phyloP scores from a whole-genome alignment of 2,329 filamentous ascomycete species.

The Phaeomoniella chlamydospora region DNA sequence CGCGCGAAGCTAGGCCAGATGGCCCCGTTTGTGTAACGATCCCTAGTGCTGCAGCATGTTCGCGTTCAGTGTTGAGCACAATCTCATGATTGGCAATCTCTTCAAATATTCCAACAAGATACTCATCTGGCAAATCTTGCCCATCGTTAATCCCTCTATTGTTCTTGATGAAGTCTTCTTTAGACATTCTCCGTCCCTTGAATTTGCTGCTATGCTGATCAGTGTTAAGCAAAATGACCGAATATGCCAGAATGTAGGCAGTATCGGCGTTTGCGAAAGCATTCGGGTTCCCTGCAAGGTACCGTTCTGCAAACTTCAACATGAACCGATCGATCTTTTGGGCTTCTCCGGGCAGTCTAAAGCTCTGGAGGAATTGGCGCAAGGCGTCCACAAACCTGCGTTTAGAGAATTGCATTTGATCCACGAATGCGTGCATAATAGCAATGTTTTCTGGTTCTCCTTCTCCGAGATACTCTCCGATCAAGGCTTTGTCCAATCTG shows the following conservation, averaged over 20 bases:
- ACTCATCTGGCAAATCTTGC: constrained; percentile 83
- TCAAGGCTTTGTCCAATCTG: constrained; percentile 74
- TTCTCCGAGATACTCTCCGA: constrained; percentile 90
- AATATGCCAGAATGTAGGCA: constrained; percentile 89
- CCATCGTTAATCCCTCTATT: constrained; percentile 97
- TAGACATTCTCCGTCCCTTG: constrained; percentile 70
- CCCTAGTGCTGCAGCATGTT: constrained; percentile 71
- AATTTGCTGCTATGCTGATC: constrained; percentile 88
- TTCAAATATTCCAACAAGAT: constrained; percentile 76
- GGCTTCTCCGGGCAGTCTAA: constrained; percentile 85
- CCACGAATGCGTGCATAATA: constrained; percentile 97
- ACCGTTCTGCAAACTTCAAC: constrained; percentile 96
- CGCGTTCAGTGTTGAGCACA: constrained; percentile 81
- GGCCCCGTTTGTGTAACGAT: constrained; percentile 41
- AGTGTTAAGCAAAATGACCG: constrained; percentile 91
- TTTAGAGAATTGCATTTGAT: constrained; percentile 84
- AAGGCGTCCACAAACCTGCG: constrained; percentile 86
- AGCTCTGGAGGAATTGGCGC: constrained; percentile 82
- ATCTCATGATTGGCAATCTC: constrained; percentile 89
- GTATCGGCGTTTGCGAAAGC: constrained; percentile 97
- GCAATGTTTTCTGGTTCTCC: constrained; percentile 87
- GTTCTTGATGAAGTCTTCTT: constrained; percentile 97
- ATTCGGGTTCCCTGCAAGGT: constrained; percentile 87
- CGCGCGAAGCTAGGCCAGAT: constrained; percentile 60
- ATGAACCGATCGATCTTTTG: constrained; percentile 99